Base-by-base conservation (phyloP, 495 filamentous ascomycete genomes). In the Aspergillus nanangensis region DNA sequence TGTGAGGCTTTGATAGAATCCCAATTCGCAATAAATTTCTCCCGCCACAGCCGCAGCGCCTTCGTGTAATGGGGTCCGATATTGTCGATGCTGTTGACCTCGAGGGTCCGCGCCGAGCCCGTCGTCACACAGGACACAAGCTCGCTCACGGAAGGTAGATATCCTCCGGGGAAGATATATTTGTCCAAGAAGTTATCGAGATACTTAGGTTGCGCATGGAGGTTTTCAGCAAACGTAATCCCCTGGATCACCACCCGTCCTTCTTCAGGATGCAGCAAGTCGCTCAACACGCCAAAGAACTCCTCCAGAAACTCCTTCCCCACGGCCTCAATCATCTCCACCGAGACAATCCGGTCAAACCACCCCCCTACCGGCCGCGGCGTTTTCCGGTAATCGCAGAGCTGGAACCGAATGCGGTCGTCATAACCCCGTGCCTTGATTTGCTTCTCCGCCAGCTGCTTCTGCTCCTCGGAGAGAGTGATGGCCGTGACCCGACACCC, bases 101-200 rank as follows among this genome's bases (percentile, higher is more conserved):
- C 33, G 5, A 36, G 5, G 5, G 11, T n/a, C 33, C 15, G 8
- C 14, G 5, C 14, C 9, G 33, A 44, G 4, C 27, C 41, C 2
- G 8, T 5, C 8, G 19, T 34, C 31, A 88, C 79, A 38, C 77
- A 70, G 31, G 73, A 68, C 17, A 85, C 63, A 22, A 86, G 65
- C 53, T 84, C 80, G 17, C 70, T 79, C 23, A 79, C 71, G 8
- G 79, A 83, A 13, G 83, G 83, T 0, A 87, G 64, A 55, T 87
- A 81, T 4, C 85, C 82, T 35, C 82, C 82, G 4, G 83, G 85
- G 57, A 87, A 87, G 41, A 87, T 87, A 51, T 86, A 85, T 48
- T 76, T 77, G 33, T 81, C 73, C 54, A 88, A 85, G 58, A 89
- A 88, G 51, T 75, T 72, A 61, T 71, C 65, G 15, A 44, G 18